Evolutionary conservation across 1,284 basidiomycete species (phyloP).

Genomic region (Malassezia nana): DNA sequence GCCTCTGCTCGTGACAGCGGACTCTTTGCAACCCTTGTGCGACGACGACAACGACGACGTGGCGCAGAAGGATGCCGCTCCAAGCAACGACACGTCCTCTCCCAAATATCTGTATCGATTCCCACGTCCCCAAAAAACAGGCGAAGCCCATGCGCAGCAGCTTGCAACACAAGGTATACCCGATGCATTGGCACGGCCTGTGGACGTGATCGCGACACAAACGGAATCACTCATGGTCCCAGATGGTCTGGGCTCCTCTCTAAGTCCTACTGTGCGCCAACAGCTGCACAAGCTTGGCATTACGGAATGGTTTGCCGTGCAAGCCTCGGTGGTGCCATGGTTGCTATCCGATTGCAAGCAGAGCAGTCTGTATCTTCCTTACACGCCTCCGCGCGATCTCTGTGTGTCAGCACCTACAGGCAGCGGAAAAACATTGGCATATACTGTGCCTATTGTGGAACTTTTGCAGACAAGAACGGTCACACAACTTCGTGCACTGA

Average conservation of each 20-base stretch:
- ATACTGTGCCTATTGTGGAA: slow-evolving; percentile 83
- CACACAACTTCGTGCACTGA: slow-evolving; percentile 67
- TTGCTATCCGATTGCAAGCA: slow-evolving; percentile 55
- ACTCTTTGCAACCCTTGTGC: not conserved
- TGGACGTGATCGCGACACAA: slow-evolving; percentile 26
- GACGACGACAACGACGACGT: not conserved
- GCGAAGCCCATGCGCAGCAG: slow-evolving; percentile 18
- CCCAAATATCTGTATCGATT: slow-evolving; percentile 12
- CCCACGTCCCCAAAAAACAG: slow-evolving; percentile 15
- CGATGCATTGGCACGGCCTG: slow-evolving; percentile 26
- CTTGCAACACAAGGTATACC: slow-evolving; percentile 38
- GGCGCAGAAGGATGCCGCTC: not conserved
- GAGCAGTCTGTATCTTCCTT: slow-evolving; percentile 60
- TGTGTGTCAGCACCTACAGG: slow-evolving; percentile 97
- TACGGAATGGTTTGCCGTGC: slow-evolving; percentile 56
- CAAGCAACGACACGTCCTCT: not conserved
- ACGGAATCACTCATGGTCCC: slow-evolving; percentile 18
- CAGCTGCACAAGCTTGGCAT: slow-evolving; percentile 33
- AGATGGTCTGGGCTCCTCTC: slow-evolving; percentile 18
- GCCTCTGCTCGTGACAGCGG: not conserved
- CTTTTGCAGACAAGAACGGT: slow-evolving; percentile 18
- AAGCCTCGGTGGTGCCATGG: slow-evolving; percentile 65
- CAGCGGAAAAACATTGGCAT: slow-evolving; percentile 90
- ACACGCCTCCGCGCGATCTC: slow-evolving; percentile 64
- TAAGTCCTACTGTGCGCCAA: slow-evolving; percentile 24